Evolutionary conservation across 2,329 filamentous ascomycete species (phyloP).

Genomic region (Alternaria arbusti): DNA sequence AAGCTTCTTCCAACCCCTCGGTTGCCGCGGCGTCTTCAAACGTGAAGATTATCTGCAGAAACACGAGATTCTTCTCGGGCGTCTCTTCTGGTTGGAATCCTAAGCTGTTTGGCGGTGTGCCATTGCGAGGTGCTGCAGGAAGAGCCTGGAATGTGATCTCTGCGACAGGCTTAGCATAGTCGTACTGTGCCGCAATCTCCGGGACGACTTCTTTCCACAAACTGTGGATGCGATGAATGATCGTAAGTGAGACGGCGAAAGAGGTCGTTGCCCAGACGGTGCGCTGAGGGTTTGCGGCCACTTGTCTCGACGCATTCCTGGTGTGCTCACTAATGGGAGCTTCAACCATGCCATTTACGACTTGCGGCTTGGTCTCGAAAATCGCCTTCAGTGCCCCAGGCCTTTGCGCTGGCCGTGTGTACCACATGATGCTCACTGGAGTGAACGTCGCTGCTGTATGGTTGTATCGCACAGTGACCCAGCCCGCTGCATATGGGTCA

Average conservation of each 20-base stretch:
- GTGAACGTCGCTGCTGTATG: conserved; percentile 19
- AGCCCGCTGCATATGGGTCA: conserved; percentile 34
- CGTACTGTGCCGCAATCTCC: conserved; percentile 18
- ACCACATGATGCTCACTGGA: conserved; percentile 30
- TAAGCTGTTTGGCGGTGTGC: conserved; percentile 21
- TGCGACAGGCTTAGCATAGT: conserved; percentile 18
- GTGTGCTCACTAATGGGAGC: conserved; percentile 26
- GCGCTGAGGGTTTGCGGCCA: conserved; percentile 15
- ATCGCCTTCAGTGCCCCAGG: conserved; percentile 24
- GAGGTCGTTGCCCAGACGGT: conserved; percentile 36
- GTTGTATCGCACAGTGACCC: conserved; percentile 33
- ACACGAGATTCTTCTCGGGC: conserved; percentile 25
- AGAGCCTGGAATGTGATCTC: conserved; percentile 33
- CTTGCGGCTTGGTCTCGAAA: conserved; percentile 19
- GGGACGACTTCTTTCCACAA: conserved; percentile 26
- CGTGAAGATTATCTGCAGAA: conserved; percentile 31
- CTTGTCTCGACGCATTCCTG: conserved; percentile 26
- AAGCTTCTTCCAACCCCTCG: conserved; percentile 19
- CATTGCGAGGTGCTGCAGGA: conserved; percentile 19
- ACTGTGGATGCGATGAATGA: conserved; percentile 24
- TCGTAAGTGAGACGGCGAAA: conserved; percentile 24
- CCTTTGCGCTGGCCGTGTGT: conserved; percentile 26
- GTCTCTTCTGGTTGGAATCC: conserved; percentile 20
- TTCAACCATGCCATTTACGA: conserved; percentile 22
- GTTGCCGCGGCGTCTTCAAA: conserved; percentile 21